A percentile compares a stretch with the other conserved stretches of the same genome.
Evolutionary conservation across 179 eudicot species (phyloP).

Genomic region (Vitellaria paradoxa): DNA sequence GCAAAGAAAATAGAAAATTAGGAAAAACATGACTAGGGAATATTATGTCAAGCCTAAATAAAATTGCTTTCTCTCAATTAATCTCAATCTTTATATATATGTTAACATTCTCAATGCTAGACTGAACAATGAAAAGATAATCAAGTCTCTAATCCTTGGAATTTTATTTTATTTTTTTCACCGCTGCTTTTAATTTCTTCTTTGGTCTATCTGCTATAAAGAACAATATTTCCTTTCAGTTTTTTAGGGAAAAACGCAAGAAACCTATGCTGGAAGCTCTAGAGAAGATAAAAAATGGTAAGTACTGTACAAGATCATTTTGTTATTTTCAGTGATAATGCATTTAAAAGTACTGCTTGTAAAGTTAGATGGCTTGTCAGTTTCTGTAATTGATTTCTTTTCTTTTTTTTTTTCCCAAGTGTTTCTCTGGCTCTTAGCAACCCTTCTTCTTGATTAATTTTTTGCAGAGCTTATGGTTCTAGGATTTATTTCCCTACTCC

Average conservation of each 20-base stretch:
- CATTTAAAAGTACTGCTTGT: neutral
- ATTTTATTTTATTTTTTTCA: neutral
- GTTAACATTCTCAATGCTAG: slow-evolving; percentile 36
- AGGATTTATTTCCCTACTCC: slow-evolving; percentile 80
- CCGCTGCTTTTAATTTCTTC: neutral
- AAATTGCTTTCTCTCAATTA: slow-evolving; percentile 1
- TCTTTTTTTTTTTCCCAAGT: neutral
- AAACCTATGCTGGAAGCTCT: slow-evolving; percentile 69
- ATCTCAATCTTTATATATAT: slow-evolving; percentile 75
- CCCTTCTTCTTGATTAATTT: slow-evolving; percentile 5
- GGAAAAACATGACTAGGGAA: too few relatives aligned
- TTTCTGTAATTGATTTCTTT: neutral
- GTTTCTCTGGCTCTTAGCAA: slow-evolving; percentile 1
- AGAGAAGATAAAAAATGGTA: slow-evolving; percentile 81
- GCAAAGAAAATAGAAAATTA: too few relatives aligned
- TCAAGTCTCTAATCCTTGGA: slow-evolving; percentile 11
- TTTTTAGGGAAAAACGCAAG: slow-evolving; percentile 49
- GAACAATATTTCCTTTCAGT: slow-evolving; percentile 36
- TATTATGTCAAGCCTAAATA: too few relatives aligned
- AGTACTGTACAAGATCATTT: slow-evolving; percentile 1
- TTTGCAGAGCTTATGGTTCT: slow-evolving; percentile 80
- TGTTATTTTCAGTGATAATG: neutral
- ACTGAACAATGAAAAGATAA: slow-evolving; percentile 1
- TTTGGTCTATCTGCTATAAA: slow-evolving; percentile 11
- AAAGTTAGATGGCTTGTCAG: neutral